These are phyloP conservation scores for Neonectria neomacrospora DNA, from an alignment of 2,329 filamentous ascomycete genomes.

Conservation along the genomic window DNA sequence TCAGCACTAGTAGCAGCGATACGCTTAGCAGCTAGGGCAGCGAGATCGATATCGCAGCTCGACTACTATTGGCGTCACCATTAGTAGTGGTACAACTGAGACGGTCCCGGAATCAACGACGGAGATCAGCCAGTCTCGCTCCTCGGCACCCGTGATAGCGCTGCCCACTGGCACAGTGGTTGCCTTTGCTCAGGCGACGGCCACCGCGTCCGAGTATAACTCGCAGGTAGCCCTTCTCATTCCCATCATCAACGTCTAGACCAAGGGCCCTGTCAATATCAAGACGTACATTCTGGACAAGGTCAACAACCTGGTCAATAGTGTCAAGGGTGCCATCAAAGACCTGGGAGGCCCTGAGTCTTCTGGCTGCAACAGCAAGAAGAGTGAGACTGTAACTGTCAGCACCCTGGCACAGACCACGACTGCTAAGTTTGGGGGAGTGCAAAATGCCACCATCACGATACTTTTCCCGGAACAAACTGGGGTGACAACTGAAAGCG, in stretches of 20 bases:
- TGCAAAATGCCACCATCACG: constrained; percentile 1
- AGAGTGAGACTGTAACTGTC: constrained; percentile 5
- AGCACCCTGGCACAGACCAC: background rate
- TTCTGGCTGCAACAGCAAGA: constrained; percentile 17
- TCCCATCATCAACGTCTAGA: constrained; percentile 21
- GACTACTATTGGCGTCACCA: background rate
- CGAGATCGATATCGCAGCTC: background rate
- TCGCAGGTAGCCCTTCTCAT: constrained; percentile 17
- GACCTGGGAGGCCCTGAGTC: constrained; percentile 15
- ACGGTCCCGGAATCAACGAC: background rate
- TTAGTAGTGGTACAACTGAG: background rate
- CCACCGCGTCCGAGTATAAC: constrained; percentile 24
- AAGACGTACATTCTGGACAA: constrained; percentile 23
- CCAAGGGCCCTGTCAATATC: constrained; percentile 16
- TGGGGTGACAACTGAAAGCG: background rate
- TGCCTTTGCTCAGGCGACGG: constrained; percentile 14
- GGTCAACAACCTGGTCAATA: constrained; percentile 25
- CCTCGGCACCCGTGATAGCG: background rate
- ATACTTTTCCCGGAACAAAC: background rate
- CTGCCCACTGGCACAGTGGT: constrained; percentile 6
- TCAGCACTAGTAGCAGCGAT: background rate
- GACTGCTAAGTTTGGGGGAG: constrained; percentile 10
- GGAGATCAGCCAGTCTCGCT: constrained; percentile 5
- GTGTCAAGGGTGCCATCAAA: constrained; percentile 19
- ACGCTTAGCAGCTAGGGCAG: background rate